Percentiles rank a stretch among this genome's conserved stretches.
These are phyloP conservation scores for Plantago ovata DNA, from an alignment of 257 asterid species.

Conservation along the genomic window DNA sequence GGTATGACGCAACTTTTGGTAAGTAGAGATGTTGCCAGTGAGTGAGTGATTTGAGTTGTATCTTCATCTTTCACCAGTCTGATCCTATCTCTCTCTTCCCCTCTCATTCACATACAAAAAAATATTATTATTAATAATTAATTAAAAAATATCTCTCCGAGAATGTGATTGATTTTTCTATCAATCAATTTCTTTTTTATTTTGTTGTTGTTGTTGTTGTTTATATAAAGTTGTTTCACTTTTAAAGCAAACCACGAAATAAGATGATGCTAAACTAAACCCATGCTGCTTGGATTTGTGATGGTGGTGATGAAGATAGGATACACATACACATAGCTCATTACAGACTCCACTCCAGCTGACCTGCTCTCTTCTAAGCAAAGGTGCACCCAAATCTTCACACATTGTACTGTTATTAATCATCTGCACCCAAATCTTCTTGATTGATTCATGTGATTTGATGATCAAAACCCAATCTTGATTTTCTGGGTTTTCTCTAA, in stretches of 20 bases:
- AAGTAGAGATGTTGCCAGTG: background rate
- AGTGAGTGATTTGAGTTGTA: background rate
- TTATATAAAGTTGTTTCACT: no score
- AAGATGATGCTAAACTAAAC: background rate
- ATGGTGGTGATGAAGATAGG: background rate
- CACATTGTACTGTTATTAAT: no score
- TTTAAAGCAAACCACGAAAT: no score
- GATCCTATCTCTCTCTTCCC: slow-evolving; percentile 16
- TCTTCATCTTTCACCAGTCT: slow-evolving; percentile 6
- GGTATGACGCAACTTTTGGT: background rate
- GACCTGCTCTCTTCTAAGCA: slow-evolving; percentile 5
- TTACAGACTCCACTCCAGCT: background rate
- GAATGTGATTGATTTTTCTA: background rate
- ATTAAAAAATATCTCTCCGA: background rate
- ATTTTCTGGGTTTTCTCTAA: slow-evolving; percentile 3
- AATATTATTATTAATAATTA: background rate
- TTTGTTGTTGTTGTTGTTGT: no score
- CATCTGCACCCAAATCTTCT: no score
- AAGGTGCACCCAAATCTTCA: slow-evolving; percentile 19
- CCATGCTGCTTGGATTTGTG: background rate
- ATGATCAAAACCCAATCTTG: slow-evolving; percentile 2
- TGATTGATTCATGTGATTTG: no score
- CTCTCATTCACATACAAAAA: background rate
- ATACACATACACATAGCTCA: no score
- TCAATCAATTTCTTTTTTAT: background rate